phyloP scores from a whole-genome alignment of 768 basidiomycete species.

The Artomyces pyxidatus region DNA sequence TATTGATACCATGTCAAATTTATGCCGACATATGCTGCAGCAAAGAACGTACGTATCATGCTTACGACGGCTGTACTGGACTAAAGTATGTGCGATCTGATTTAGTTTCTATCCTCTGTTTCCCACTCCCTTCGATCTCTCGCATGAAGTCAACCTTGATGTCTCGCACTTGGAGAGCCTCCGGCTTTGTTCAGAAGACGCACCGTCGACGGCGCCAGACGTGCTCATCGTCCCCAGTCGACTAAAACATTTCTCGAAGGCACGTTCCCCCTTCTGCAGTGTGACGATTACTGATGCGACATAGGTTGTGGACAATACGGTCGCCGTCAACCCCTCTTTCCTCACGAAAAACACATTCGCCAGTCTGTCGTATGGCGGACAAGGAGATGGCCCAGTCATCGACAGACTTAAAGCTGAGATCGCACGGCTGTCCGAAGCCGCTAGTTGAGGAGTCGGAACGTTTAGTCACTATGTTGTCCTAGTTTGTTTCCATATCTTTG shows the following conservation, averaged over 20 bases:
- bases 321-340: conserved; percentile 82
- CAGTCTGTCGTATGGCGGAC: conserved; percentile 25
- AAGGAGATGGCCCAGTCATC: conserved; percentile 1
- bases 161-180: conserved; percentile 64
- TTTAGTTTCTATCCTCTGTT: conserved; percentile 92
- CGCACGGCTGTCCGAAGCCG: too few species aligned
- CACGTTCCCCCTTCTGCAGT: conserved; percentile 19
- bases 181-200: conserved; percentile 22
- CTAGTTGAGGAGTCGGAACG: too few species aligned
- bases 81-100: background rate
- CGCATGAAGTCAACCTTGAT: conserved; percentile 83
- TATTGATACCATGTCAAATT: conserved; percentile 70
- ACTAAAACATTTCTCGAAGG: conserved; percentile 87
- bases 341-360: conserved; percentile 55
- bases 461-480: too few species aligned
- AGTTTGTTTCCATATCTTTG: too few species aligned
- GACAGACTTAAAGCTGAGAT: conserved; percentile 12
- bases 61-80: background rate
- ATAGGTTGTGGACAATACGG: conserved; percentile 70
- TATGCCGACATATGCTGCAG: conserved; percentile 73
- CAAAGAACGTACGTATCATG: conserved; percentile 63
- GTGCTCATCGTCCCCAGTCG: conserved; percentile 83
- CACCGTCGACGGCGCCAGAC: conserved; percentile 56
- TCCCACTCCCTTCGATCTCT: conserved; percentile 68
- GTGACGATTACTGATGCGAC: background rate